Evolutionary conservation across 768 basidiomycete species (phyloP).

Genomic region (Auricularia sp.): DNA sequence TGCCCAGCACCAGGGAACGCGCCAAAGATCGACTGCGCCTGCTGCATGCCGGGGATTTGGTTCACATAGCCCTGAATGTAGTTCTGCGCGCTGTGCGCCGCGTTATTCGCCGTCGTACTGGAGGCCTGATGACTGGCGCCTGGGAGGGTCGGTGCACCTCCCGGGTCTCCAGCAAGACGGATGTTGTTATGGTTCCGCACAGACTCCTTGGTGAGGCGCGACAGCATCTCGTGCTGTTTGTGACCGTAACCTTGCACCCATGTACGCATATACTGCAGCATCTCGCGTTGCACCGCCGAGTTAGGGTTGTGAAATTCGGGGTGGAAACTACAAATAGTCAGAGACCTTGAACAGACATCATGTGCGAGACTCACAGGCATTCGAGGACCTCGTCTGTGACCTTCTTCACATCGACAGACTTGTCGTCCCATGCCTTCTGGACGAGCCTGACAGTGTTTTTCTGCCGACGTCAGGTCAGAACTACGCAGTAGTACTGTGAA

Average conservation of each 20-base stretch:
- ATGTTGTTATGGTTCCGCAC: conserved; percentile 68
- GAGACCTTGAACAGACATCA: not conserved
- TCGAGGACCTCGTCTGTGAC: conserved; percentile 54
- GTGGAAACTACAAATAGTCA: conserved; percentile 48
- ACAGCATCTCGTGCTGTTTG: conserved; percentile 38
- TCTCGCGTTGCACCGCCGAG: conserved; percentile 62
- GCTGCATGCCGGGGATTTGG: conserved; percentile 36
- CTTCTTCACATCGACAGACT: conserved; percentile 42
- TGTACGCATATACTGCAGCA: conserved; percentile 55
- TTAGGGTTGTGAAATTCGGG: conserved; percentile 63
- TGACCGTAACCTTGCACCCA: conserved; percentile 49
- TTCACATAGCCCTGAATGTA: conserved; percentile 35
- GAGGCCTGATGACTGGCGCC: conserved; percentile 21
- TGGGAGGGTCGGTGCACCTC: conserved; percentile 29
- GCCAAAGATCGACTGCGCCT: conserved; percentile 27
- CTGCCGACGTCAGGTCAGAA: conserved; percentile 21
- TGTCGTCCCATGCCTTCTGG: conserved; percentile 74
- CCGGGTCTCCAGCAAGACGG: conserved; percentile 44
- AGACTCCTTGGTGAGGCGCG: conserved; percentile 50
- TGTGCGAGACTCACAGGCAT: conserved; percentile 41
- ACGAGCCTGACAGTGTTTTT: conserved; percentile 57
- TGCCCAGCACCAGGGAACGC: conserved; percentile 16
- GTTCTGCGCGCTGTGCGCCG: conserved; percentile 41
- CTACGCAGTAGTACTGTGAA: not conserved
- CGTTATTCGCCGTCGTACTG: conserved; percentile 29